Evolutionary conservation across 1,139 yeast species (phyloP), one percentile per base, ranked within the genome.

Genomic region (Protomyces macrosporus): DNA sequence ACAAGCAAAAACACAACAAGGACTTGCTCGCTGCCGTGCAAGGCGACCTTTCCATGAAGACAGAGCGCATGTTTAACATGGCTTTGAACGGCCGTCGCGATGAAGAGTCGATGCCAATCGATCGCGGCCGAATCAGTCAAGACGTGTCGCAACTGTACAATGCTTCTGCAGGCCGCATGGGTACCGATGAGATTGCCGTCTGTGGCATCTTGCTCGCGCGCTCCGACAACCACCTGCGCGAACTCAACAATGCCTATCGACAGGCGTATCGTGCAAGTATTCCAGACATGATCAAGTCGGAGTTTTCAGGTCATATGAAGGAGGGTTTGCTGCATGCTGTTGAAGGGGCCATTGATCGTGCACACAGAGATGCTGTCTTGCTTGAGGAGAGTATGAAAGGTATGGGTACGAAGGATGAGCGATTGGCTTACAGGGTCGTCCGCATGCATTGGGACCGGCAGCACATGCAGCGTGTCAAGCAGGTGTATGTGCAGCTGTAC

Each of bases 281-380:
- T 12, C 67, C 67, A 3, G 65, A 59, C 5, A 66, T 60, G 36
- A 64, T 69, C 32, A 64, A 67, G 33, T 45, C 62, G 14, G 68
- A 68, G 55, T 66, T 69, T 35, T 68, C 70, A 4, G 70, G 71
- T 6, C 71, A 69, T 56, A 69, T 69, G 71, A 57, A 66, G 62
- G 60, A 67, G 36, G 70, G 69, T 9, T 57, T 69, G 35, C 59
- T 65, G 14, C 66, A 67, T 33, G 69, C 69, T 48, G 66, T 69
- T 45, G 66, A 64, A 52, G 60, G 53, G 16, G 69, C 70, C 1
- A 56, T 65, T 12, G 67, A 68, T 59, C 52, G 45, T 12, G 63
- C 68, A n/a, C 55, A 55, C n/a, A 59, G 66, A 37, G 67, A 64
- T 56, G 71, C 71, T 1, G 67, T 64, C 50, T 53, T 65, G 65